phyloP scores from a whole-genome alignment of 108 stramenopile genomes.

The Pseudonitzschia delicatissima region DNA sequence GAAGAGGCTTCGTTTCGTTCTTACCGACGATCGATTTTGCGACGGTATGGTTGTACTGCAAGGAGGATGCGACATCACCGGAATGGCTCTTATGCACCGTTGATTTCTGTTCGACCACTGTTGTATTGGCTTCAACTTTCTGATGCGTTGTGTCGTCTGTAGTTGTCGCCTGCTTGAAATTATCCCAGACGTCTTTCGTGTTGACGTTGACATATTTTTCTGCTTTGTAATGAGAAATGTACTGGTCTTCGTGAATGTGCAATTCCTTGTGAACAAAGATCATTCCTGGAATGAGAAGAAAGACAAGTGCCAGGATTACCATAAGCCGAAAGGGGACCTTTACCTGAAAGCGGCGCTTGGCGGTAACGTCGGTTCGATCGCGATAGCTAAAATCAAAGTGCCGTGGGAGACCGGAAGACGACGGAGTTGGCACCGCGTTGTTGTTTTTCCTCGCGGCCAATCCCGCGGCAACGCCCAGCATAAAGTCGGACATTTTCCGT shows the following conservation, averaged over 20 bases:
- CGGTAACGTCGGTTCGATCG: constrained; percentile 1
- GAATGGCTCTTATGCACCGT: neutral
- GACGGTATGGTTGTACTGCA: neutral
- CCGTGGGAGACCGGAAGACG: neutral
- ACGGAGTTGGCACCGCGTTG: neutral
- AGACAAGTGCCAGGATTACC: constrained; percentile 27
- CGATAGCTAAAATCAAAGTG: constrained; percentile 8
- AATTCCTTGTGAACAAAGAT: constrained; percentile 36
- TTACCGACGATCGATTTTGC: neutral
- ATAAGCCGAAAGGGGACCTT: constrained; percentile 36
- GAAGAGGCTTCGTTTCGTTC: neutral
- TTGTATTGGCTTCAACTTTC: neutral
- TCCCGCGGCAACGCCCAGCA: neutral
- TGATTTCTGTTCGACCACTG: neutral
- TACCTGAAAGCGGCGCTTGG: constrained; percentile 31
- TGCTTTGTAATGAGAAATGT: constrained; percentile 20
- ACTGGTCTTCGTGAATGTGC: constrained; percentile 27
- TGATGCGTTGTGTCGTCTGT: neutral
- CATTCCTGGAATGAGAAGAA: constrained; percentile 24
- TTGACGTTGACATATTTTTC: constrained; percentile 25
- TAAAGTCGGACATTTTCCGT: neutral
- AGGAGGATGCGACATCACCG: neutral
- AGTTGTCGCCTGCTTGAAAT: neutral
- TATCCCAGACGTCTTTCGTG: constrained; percentile 5
- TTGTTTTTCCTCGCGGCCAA: neutral